A percentile compares a stretch with the other conserved stretches of the same genome.
Evolutionary conservation across 73 alveolate genomes (phyloP).

Genomic region (Tetrahymena borealis): DNA sequence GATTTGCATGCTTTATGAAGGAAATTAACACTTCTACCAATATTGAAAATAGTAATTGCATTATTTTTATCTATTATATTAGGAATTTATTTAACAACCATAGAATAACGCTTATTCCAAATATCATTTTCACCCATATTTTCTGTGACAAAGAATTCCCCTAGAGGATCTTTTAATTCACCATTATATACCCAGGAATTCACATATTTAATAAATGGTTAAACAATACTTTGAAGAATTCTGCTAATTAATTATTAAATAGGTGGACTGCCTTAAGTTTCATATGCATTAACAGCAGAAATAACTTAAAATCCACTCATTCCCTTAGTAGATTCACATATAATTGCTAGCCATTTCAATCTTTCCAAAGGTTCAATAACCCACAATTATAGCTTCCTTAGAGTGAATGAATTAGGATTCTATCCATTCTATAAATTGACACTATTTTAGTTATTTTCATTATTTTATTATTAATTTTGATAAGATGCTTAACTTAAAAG

Average conservation of each 20-base stretch:
- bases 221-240: slow-evolving; percentile 5
- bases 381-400: not conserved
- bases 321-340: not conserved
- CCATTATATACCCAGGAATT: slow-evolving; percentile 41
- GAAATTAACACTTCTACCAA: slow-evolving; percentile 35
- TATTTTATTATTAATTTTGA: not conserved
- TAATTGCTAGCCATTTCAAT: slow-evolving; percentile 9
- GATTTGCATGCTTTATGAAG: slow-evolving; percentile 15
- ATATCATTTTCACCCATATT: slow-evolving; percentile 23
- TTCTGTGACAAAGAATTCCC: slow-evolving; percentile 36
- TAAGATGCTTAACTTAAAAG: not conserved
- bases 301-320: slow-evolving; percentile 3
- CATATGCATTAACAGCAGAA: not conserved
- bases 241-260: not conserved
- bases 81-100: slow-evolving; percentile 20
- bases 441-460: not conserved
- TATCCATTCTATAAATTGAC: not conserved
- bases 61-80: slow-evolving; percentile 1
- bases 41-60: slow-evolving; percentile 18
- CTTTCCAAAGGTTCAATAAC: not conserved
- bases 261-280: slow-evolving; percentile 29
- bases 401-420: slow-evolving; percentile 1
- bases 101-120: slow-evolving; percentile 16
- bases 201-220: slow-evolving; percentile 20
- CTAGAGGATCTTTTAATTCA: slow-evolving; percentile 1